These are phyloP conservation scores for Schizothecium vesticola DNA, from an alignment of 495 filamentous ascomycete genomes.

Conservation along the genomic window DNA sequence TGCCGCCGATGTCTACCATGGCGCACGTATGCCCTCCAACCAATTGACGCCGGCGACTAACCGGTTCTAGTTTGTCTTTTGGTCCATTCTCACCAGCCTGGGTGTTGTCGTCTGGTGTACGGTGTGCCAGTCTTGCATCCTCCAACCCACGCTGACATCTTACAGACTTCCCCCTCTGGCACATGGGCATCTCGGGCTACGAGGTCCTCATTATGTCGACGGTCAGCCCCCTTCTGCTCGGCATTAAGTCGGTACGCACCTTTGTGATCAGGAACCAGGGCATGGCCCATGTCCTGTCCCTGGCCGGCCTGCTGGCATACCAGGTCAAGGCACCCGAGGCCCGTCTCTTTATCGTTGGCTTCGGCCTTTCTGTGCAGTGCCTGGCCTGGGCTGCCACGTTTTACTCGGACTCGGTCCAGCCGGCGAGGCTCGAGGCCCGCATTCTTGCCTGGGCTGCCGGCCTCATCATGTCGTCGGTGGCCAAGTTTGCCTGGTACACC, in stretches of 20 bases:
- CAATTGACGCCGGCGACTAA: not conserved
- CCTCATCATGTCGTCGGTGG: conserved; percentile 73
- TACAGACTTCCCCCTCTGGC: conserved; percentile 94
- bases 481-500: conserved; percentile 92
- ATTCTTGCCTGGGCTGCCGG: conserved; percentile 77
- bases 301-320: conserved; percentile 76
- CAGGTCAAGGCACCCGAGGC: conserved; percentile 64
- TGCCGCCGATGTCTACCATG: conserved; percentile 85
- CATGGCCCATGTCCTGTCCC: conserved; percentile 64
- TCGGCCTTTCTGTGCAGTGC: conserved; percentile 71
- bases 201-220: conserved; percentile 82
- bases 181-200: conserved; percentile 98
- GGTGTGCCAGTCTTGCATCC: conserved; percentile 23
- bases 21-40: conserved; percentile 50
- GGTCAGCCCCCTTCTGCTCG: conserved; percentile 77
- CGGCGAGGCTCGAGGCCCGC: conserved; percentile 69
- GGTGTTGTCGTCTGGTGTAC: conserved; percentile 91
- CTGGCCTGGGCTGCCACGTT: conserved; percentile 77
- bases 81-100: conserved; percentile 87
- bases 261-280: conserved; percentile 64
- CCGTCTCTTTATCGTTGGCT: conserved; percentile 74
- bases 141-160: not conserved
- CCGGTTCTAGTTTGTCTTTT: conserved; percentile 75
- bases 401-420: conserved; percentile 70
- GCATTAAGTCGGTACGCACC: conserved; percentile 61